Evolutionary conservation across 116 monocot genomes (phyloP).

Genomic region (Phalaenopsis hybrid): DNA sequence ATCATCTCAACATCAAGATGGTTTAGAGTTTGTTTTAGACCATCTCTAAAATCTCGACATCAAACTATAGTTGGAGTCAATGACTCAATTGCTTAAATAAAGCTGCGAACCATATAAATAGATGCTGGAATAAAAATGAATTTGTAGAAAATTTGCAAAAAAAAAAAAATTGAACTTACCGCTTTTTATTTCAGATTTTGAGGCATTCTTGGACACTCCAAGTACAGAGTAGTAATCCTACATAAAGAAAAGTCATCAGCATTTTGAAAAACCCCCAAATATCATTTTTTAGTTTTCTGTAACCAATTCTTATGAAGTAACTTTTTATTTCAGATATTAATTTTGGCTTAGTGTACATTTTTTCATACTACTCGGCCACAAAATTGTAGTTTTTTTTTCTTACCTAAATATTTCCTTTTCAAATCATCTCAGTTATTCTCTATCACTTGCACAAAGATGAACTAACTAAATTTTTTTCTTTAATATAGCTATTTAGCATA

Average conservation of each 20-base stretch:
- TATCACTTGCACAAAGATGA: not conserved
- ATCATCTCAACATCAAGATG: not conserved
- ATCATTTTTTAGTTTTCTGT: not conserved
- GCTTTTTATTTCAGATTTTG: conserved; percentile 92
- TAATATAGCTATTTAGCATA: not conserved
- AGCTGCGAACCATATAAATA: not conserved
- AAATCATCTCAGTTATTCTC: not conserved
- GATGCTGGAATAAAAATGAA: not conserved
- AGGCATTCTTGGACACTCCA: conserved; percentile 84
- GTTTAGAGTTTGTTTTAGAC: no score
- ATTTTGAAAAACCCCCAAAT: not conserved
- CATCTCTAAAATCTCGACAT: not conserved
- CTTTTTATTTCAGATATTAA: not conserved
- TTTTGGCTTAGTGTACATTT: not conserved
- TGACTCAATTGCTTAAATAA: not conserved
- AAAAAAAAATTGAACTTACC: conserved; percentile 35
- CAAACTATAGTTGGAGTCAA: not conserved
- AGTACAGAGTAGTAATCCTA: conserved; percentile 95
- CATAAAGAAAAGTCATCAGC: conserved; percentile 7
- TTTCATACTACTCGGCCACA: not conserved
- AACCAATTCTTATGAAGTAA: no score
- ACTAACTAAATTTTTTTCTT: not conserved
- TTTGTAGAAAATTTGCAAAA: not conserved
- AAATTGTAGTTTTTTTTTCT: not conserved
- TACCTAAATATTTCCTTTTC: not conserved